These are phyloP conservation scores for Irineochytrium annulatum DNA, from an alignment of 192 early-diverging fungal genomes.

Conservation along the genomic window DNA sequence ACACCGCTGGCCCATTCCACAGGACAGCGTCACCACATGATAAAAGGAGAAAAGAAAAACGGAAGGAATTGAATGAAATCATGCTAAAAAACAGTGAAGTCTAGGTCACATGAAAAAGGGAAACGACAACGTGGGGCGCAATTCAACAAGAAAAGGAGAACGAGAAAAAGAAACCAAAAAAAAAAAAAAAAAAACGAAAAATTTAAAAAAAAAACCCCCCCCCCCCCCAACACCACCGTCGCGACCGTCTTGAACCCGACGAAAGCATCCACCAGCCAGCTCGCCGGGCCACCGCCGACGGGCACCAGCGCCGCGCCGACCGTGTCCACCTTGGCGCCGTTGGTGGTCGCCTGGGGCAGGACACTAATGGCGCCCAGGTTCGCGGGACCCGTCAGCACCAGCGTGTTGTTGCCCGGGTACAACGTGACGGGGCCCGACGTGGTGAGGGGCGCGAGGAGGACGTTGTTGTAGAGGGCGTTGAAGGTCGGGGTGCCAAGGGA, in stretches of 20 bases:
- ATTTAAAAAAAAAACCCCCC: no score
- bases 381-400: conserved; percentile 6
- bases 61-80: no score
- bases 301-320: background rate
- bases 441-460: background rate
- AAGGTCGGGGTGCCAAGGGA: conserved; percentile 20
- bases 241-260: background rate
- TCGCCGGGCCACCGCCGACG: background rate
- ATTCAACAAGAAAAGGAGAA: no score
- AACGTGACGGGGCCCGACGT: conserved; percentile 1
- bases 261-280: background rate
- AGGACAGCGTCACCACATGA: no score
- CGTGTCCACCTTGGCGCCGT: background rate
- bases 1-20: no score
- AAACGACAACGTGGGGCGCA: no score
- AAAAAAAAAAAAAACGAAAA: no score
- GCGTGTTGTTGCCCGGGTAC: conserved; percentile 9
- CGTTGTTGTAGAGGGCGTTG: background rate
- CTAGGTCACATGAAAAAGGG: no score
- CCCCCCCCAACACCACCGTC: no score
- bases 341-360: background rate
- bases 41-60: no score
- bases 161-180: no score
- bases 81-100: no score
- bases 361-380: conserved; percentile 6